Conservation (phyloP, 495 filamentous ascomycete genomes). For the Hyaloscypha finlandica region DNA sequence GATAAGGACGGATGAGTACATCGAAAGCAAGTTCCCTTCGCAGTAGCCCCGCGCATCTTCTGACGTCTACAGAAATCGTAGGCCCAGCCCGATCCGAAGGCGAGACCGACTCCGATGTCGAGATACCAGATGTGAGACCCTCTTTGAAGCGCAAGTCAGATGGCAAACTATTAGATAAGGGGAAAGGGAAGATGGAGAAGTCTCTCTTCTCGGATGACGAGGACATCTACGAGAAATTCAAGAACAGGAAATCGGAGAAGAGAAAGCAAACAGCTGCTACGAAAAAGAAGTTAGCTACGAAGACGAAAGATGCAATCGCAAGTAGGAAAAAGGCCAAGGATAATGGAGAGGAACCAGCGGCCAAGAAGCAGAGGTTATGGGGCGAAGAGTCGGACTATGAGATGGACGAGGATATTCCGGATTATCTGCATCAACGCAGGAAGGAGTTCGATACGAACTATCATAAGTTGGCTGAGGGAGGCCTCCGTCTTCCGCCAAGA, state of each 20-base stretch:
- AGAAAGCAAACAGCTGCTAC: conserved; percentile 25
- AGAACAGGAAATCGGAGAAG: conserved; percentile 34
- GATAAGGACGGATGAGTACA: conserved; percentile 25
- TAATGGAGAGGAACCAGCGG: conserved; percentile 18
- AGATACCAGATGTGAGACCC: conserved; percentile 13
- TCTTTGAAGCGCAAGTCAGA: background rate
- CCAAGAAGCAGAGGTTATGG: conserved; percentile 23
- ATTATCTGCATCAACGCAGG: conserved; percentile 53
- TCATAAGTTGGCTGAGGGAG: conserved; percentile 62
- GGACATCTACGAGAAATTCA: conserved; percentile 37
- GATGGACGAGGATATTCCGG: conserved; percentile 41
- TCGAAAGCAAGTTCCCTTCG: conserved; percentile 17
- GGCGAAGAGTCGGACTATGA: conserved; percentile 33
- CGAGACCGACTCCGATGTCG: conserved; percentile 22
- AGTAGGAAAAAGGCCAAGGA: conserved; percentile 17
- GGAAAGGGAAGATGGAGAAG: conserved; percentile 31
- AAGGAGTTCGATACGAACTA: conserved; percentile 57
- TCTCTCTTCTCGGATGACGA: conserved; percentile 45
- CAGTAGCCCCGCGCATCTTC: background rate
- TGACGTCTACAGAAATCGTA: conserved; percentile 20
- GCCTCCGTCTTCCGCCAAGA: conserved; percentile 74
- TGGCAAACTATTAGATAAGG: conserved; percentile 17
- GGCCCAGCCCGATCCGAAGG: background rate
- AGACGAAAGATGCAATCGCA: conserved; percentile 28
- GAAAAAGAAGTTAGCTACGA: conserved; percentile 34